Conservation (phyloP, 1,284 basidiomycete species). For the Cutaneotrichosporon sp. region DNA sequence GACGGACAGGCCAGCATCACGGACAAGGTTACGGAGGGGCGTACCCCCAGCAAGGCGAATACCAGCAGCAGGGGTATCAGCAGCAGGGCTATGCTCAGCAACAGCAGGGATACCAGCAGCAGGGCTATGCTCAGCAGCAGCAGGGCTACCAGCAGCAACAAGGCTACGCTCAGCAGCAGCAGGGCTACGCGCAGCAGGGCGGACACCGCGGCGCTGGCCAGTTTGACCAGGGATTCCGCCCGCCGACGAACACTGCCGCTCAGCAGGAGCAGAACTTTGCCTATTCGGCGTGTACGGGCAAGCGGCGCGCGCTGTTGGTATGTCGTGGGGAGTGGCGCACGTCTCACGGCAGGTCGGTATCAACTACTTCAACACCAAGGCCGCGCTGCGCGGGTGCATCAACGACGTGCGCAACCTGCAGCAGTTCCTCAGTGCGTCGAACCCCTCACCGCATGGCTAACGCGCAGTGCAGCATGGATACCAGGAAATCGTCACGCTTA, state of each 20-base stretch:
- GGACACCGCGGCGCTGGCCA: neutral
- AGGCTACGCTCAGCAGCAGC: neutral
- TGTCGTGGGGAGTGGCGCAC: too few species aligned
- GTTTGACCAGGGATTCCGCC: neutral
- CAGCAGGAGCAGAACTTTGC: slow-evolving; percentile 57
- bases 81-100: neutral
- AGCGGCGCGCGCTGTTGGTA: slow-evolving; percentile 10
- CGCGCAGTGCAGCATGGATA: slow-evolving; percentile 58
- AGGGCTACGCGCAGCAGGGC: slow-evolving; percentile 1
- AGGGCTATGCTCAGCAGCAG: slow-evolving; percentile 1
- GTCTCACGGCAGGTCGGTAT: slow-evolving; percentile 46
- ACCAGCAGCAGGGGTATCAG: slow-evolving; percentile 3
- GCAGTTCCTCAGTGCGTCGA: slow-evolving; percentile 54
- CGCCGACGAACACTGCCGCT: neutral
- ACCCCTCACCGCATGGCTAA: neutral
- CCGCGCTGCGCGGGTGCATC: slow-evolving; percentile 72
- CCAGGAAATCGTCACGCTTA: slow-evolving; percentile 81
- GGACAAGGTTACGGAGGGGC: too few species aligned
- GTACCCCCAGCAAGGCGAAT: neutral
- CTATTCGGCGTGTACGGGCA: slow-evolving; percentile 65
- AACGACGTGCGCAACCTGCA: slow-evolving; percentile 78
- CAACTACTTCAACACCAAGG: slow-evolving; percentile 66
- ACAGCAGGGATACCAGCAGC: neutral
- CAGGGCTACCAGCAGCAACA: slow-evolving; percentile 3
- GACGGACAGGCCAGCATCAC: too few species aligned